A percentile compares a stretch with the other conserved stretches of the same genome.
These are phyloP conservation scores for Protomyces pachydermus DNA, from an alignment of 1,139 yeast species.

Conservation along the genomic window DNA sequence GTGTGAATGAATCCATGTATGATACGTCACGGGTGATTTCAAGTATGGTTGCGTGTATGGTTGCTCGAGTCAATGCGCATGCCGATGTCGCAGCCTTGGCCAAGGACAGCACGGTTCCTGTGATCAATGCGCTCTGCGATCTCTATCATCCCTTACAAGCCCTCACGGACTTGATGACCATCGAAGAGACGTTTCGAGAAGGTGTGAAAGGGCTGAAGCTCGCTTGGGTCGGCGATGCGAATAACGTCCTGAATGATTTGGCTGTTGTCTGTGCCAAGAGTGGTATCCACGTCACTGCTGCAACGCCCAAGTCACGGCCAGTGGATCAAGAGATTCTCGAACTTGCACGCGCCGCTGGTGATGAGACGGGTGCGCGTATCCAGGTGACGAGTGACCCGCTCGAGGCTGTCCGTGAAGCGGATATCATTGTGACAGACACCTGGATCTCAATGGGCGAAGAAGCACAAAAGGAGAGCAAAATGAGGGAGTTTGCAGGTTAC, in stretches of 20 bases:
- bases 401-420: conserved; percentile 65
- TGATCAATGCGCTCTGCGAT: conserved; percentile 90
- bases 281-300: conserved; percentile 78
- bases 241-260: conserved; percentile 89
- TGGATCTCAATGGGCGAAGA: conserved; percentile 99
- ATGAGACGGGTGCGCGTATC: conserved; percentile 51
- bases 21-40: conserved; percentile 86
- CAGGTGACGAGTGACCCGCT: conserved; percentile 68
- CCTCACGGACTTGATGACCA: conserved; percentile 80
- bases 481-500: conserved; percentile 78
- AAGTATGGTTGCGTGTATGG: conserved; percentile 90
- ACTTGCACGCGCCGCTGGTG: conserved; percentile 53
- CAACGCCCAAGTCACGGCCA: conserved; percentile 71
- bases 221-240: conserved; percentile 96
- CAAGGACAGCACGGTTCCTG: conserved; percentile 74
- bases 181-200: conserved; percentile 65
- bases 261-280: conserved; percentile 82
- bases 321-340: conserved; percentile 55
- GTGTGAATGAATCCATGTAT: conserved; percentile 81
- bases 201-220: conserved; percentile 52
- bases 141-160: conserved; percentile 93
- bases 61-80: conserved; percentile 90
- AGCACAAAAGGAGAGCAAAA: conserved; percentile 60
- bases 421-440: conserved; percentile 90
- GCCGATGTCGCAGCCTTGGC: conserved; percentile 67